Conservation (phyloP, 805 yeast species). For the Yarrowia alimentaria region DNA sequence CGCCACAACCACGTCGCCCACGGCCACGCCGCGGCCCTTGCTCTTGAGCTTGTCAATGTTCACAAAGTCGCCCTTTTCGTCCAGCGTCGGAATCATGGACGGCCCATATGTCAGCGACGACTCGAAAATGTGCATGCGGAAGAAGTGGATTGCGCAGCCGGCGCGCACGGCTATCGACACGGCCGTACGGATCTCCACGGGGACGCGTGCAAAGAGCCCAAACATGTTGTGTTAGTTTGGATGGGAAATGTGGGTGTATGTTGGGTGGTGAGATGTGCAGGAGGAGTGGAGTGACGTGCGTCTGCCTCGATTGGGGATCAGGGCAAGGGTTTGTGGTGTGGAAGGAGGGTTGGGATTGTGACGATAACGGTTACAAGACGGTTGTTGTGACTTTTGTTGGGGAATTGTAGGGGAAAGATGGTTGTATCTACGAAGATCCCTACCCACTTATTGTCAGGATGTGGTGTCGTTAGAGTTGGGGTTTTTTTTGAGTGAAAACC, state of each 20-base stretch:
- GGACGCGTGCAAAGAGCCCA: conserved; percentile 7
- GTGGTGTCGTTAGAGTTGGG: too few relatives aligned
- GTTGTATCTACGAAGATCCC: too few relatives aligned
- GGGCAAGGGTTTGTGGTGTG: conserved; percentile 6
- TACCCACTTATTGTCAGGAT: too few relatives aligned
- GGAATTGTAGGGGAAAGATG: too few relatives aligned
- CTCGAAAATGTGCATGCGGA: conserved; percentile 66
- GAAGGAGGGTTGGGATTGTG: too few relatives aligned
- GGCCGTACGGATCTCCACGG: conserved; percentile 30
- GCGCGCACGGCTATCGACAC: conserved; percentile 39
- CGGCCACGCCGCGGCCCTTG: conserved; percentile 62
- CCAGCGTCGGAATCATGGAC: conserved; percentile 90
- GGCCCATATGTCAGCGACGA: conserved; percentile 85
- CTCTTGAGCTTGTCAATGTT: conserved; percentile 62
- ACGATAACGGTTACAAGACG: too few relatives aligned
- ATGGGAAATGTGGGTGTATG: too few relatives aligned
- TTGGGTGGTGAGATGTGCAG: too few relatives aligned
- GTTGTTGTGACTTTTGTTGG: too few relatives aligned
- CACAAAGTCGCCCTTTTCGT: conserved; percentile 73
- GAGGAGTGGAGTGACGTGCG: conserved; percentile 9
- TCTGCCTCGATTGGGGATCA: neutral
- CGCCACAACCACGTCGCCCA: conserved; percentile 89
- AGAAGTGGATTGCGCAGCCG: conserved; percentile 52
- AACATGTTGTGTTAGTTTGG: conserved; percentile 3
- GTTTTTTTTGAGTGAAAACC: too few relatives aligned